phyloP scores from a whole-genome alignment of 805 yeast genomes.

The Nakazawaea populi region DNA sequence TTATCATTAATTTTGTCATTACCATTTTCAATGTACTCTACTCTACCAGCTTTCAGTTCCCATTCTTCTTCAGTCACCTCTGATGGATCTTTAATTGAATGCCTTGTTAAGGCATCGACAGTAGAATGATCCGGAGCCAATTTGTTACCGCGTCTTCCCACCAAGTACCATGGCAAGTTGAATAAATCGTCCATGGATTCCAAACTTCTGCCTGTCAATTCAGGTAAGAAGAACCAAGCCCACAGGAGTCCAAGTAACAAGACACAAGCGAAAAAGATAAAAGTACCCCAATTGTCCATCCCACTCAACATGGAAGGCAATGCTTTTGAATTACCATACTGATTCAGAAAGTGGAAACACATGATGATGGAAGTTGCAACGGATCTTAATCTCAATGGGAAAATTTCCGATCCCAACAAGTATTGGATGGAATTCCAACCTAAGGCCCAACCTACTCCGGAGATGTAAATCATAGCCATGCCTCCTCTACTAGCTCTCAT shows the following conservation, averaged over 20 bases:
- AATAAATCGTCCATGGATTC: constrained; percentile 48
- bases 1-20: background rate
- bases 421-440: constrained; percentile 45
- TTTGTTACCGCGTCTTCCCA: constrained; percentile 48
- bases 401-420: constrained; percentile 49
- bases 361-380: constrained; percentile 32
- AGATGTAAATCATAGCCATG: constrained; percentile 41
- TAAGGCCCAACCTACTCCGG: constrained; percentile 54
- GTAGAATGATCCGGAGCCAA: constrained; percentile 47
- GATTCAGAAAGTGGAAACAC: constrained; percentile 52
- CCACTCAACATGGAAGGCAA: constrained; percentile 44
- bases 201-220: constrained; percentile 43
- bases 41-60: constrained; percentile 10
- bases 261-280: constrained; percentile 44
- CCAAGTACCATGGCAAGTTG: constrained; percentile 50
- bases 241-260: constrained; percentile 34
- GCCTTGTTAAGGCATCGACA: constrained; percentile 4
- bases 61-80: constrained; percentile 4
- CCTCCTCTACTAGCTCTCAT: constrained; percentile 47
- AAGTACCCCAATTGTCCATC: constrained; percentile 42
- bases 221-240: constrained; percentile 46
- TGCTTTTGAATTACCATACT: constrained; percentile 39
- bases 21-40: constrained; percentile 4
- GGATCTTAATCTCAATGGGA: constrained; percentile 35
- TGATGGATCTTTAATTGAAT: background rate